Percentiles rank a stretch among this genome's conserved stretches.
Conservation (phyloP, 495 filamentous ascomycete species). For the Lasiosphaeris hirsuta region DNA sequence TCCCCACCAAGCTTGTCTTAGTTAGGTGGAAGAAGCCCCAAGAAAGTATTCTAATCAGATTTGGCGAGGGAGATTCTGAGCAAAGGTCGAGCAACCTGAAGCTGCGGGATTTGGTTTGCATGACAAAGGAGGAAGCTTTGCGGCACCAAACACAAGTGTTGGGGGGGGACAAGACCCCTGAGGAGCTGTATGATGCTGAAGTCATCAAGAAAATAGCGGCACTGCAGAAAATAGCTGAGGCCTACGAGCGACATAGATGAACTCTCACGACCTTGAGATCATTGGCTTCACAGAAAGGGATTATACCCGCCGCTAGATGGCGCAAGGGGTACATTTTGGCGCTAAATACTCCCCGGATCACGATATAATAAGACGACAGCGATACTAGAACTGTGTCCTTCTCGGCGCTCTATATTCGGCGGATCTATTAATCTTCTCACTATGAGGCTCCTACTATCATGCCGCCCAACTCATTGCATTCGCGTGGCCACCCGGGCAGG, state of each 20-base stretch:
- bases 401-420: no score
- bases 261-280: neutral
- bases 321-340: no score
- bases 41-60: constrained; percentile 41
- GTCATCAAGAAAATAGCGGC: constrained; percentile 62
- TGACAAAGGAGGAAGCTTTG: constrained; percentile 93
- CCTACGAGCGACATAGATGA: constrained; percentile 27
- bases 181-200: constrained; percentile 67
- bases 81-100: constrained; percentile 66
- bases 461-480: no score
- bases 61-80: constrained; percentile 57
- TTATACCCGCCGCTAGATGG: no score
- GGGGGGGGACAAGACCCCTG: constrained; percentile 59
- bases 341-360: no score
- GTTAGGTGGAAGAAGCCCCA: constrained; percentile 66
- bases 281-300: no score
- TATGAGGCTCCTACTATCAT: no score
- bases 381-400: no score
- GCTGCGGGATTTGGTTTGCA: constrained; percentile 75
- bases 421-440: no score
- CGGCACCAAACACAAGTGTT: constrained; percentile 78
- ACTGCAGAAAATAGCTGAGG: constrained; percentile 57
- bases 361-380: no score
- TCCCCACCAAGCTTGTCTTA: constrained; percentile 72
- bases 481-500: neutral